Conservation (phyloP, 1,284 basidiomycete genomes). For the Tylopilus sp. region DNA sequence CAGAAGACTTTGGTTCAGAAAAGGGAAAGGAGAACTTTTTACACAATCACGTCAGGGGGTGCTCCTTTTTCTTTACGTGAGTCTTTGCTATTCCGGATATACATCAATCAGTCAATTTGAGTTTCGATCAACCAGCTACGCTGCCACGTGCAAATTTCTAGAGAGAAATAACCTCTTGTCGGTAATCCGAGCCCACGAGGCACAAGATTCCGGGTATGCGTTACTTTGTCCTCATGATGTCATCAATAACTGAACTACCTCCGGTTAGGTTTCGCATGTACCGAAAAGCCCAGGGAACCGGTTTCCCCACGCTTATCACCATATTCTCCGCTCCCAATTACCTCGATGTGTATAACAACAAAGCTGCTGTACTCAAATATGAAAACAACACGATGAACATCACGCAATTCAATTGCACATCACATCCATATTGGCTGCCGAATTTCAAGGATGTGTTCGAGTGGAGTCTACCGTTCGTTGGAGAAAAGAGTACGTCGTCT, state of each 20-base stretch:
- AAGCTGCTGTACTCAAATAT: constrained; percentile 96
- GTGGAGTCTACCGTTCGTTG: constrained; percentile 91
- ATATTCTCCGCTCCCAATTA: constrained; percentile 97
- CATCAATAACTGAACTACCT: neutral
- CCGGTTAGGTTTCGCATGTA: constrained; percentile 90
- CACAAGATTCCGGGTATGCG: constrained; percentile 92
- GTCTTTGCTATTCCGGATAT: constrained; percentile 6
- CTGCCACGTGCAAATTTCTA: constrained; percentile 91
- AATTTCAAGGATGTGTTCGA: constrained; percentile 97
- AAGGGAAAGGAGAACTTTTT: constrained; percentile 88
- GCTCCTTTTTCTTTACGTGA: constrained; percentile 94
- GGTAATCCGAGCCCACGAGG: constrained; percentile 94
- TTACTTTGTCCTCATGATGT: neutral
- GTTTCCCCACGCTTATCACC: constrained; percentile 96
- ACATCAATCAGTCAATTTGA: constrained; percentile 8
- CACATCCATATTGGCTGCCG: constrained; percentile 94
- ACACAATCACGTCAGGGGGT: constrained; percentile 94
- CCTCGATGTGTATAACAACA: constrained; percentile 96
- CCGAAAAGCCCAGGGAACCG: constrained; percentile 93
- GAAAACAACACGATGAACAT: constrained; percentile 98
- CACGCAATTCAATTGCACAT: constrained; percentile 94
- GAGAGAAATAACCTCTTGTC: constrained; percentile 93
- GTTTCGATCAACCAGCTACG: constrained; percentile 22
- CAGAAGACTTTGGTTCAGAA: constrained; percentile 94
- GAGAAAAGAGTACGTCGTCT: constrained; percentile 86